These are phyloP conservation scores for Fusarium incarnatum DNA, from an alignment of 2,329 filamentous ascomycete species.

Conservation along the genomic window DNA sequence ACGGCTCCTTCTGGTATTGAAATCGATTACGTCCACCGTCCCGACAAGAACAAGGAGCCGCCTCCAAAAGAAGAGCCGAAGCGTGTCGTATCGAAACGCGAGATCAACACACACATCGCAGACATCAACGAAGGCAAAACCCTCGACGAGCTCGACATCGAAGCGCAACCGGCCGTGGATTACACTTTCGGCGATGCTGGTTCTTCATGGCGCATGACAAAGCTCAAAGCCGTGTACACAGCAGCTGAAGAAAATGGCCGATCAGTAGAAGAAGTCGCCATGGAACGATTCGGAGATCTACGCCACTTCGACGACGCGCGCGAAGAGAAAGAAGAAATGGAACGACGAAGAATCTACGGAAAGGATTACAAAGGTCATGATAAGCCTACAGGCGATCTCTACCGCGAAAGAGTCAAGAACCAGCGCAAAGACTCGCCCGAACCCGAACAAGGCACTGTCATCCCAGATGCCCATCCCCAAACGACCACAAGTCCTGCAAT, in stretches of 20 bases:
- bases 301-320: slow-evolving; percentile 90
- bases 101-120: slow-evolving; percentile 78
- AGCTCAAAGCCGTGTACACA: slow-evolving; percentile 85
- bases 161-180: slow-evolving; percentile 68
- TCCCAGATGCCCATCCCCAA: slow-evolving; percentile 61
- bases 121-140: slow-evolving; percentile 66
- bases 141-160: slow-evolving; percentile 45
- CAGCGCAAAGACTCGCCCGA: slow-evolving; percentile 56
- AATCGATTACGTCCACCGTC: slow-evolving; percentile 82
- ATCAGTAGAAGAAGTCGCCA: slow-evolving; percentile 83
- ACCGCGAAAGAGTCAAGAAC: slow-evolving; percentile 77
- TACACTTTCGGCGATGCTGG: slow-evolving; percentile 93
- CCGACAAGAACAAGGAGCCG: slow-evolving; percentile 65
- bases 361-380: slow-evolving; percentile 85
- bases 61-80: slow-evolving; percentile 70
- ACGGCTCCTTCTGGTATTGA: slow-evolving; percentile 80
- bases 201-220: slow-evolving; percentile 96
- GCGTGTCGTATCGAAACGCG: slow-evolving; percentile 79
- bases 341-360: slow-evolving; percentile 84
- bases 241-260: slow-evolving; percentile 78
- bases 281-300: slow-evolving; percentile 83
- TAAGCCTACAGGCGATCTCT: slow-evolving; percentile 89
- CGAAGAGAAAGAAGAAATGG: slow-evolving; percentile 92
- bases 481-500: slow-evolving; percentile 55
- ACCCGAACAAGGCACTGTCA: slow-evolving; percentile 65